phyloP scores from a whole-genome alignment of 163 green algal species.

The Volvox carteri region DNA sequence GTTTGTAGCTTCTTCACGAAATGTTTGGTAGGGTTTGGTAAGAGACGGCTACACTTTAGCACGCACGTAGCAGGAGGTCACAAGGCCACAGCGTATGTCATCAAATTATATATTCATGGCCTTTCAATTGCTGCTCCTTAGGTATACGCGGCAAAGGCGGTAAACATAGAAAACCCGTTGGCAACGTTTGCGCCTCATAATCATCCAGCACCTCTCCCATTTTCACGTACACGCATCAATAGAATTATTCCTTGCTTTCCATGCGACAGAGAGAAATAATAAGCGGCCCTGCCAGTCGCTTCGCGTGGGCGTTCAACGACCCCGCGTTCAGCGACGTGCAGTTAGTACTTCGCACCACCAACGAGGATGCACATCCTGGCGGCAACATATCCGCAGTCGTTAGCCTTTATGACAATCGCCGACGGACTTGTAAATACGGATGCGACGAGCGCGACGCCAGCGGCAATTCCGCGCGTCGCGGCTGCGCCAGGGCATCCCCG shows the following conservation, averaged over 20 bases:
- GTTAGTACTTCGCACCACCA: not conserved
- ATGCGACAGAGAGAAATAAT: not conserved
- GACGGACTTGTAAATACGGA: not conserved
- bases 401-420: not conserved
- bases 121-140: no score
- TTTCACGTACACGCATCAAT: no score
- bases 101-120: no score
- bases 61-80: no score
- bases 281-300: not conserved
- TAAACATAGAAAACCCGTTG: not conserved
- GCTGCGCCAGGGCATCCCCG: not conserved
- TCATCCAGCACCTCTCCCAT: not conserved
- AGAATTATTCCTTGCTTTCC: no score
- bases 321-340: conserved; percentile 15
- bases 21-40: conserved; percentile 18
- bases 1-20: not conserved
- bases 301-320: conserved; percentile 31
- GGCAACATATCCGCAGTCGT: not conserved
- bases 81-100: no score
- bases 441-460: not conserved
- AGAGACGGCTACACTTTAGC: not conserved
- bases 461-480: not conserved
- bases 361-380: not conserved
- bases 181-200: not conserved
- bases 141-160: no score